Evolutionary conservation across 805 yeast genomes (phyloP).

Genomic region (Metschnikowia aberdeeniae): DNA sequence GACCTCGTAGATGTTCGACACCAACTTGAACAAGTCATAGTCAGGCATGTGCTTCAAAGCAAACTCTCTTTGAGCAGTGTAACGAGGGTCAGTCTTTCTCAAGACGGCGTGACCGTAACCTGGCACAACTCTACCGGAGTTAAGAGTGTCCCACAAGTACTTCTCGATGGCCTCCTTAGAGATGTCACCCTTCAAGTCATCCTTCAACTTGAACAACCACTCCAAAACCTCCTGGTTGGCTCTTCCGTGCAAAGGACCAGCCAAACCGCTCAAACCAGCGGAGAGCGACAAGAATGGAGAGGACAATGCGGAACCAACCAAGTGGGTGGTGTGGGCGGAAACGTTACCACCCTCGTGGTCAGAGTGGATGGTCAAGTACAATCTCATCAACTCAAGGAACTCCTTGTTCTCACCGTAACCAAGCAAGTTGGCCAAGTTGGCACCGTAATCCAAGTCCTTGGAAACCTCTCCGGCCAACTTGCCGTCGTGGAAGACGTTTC

Average conservation of each 20-base stretch:
- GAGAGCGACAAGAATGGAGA: slow-evolving; percentile 73
- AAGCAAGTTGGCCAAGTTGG: slow-evolving; percentile 61
- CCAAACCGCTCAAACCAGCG: slow-evolving; percentile 78
- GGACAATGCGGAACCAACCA: slow-evolving; percentile 77
- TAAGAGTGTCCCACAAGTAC: slow-evolving; percentile 67
- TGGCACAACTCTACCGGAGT: slow-evolving; percentile 75
- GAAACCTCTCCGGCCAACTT: slow-evolving; percentile 50
- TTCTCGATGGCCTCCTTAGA: slow-evolving; percentile 53
- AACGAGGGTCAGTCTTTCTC: slow-evolving; percentile 80
- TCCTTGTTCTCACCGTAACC: slow-evolving; percentile 56
- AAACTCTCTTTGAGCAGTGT: slow-evolving; percentile 67
- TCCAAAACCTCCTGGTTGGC: slow-evolving; percentile 84
- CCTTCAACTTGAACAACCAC: slow-evolving; percentile 64
- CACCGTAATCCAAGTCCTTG: slow-evolving; percentile 61
- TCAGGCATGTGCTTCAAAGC: slow-evolving; percentile 58
- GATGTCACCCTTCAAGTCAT: slow-evolving; percentile 57
- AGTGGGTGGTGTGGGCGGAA: slow-evolving; percentile 76
- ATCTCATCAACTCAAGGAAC: slow-evolving; percentile 66
- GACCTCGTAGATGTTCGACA: slow-evolving; percentile 58
- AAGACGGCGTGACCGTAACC: slow-evolving; percentile 89
- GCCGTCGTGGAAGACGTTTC: slow-evolving; percentile 57
- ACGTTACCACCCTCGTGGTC: slow-evolving; percentile 87
- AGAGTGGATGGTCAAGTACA: slow-evolving; percentile 70
- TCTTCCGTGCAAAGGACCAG: slow-evolving; percentile 83
- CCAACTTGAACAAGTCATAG: slow-evolving; percentile 64